These are phyloP conservation scores for Alternaria arbusti DNA, from an alignment of 2,329 filamentous ascomycete genomes.

Conservation along the genomic window DNA sequence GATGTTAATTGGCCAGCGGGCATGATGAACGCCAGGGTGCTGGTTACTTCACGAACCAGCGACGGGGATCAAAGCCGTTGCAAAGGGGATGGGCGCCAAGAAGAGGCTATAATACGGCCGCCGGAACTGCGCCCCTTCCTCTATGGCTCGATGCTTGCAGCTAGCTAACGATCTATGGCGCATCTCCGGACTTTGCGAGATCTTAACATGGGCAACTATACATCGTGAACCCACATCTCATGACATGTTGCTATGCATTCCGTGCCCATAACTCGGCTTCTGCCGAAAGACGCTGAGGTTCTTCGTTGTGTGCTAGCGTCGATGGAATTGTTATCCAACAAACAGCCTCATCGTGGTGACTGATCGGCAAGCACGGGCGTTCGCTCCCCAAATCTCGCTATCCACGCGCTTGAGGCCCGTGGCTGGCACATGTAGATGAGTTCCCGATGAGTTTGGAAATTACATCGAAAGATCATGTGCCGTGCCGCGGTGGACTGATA, in stretches of 20 bases:
- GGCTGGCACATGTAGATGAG: constrained; percentile 1
- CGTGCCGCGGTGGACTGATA: neutral
- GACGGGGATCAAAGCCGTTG: neutral
- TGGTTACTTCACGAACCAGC: neutral
- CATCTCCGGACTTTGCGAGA: neutral
- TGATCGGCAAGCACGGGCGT: neutral
- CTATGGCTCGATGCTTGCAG: neutral
- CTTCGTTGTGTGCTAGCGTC: neutral
- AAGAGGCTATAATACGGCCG: neutral
- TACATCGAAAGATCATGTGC: neutral
- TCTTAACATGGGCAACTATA: neutral
- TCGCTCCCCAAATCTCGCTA: neutral
- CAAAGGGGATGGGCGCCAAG: constrained; percentile 1
- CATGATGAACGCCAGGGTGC: constrained; percentile 1
- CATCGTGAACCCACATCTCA: neutral
- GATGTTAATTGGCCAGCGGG: neutral
- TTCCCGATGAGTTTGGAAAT: neutral
- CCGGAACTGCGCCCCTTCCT: neutral
- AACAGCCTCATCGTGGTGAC: neutral
- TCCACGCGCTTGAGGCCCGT: neutral
- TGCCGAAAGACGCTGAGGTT: neutral
- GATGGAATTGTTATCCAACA: neutral
- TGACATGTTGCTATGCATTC: neutral
- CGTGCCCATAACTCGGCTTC: neutral
- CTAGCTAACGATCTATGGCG: neutral